Conservation (phyloP, 169 alveolate genomes). For the Blepharisma undulans region DNA sequence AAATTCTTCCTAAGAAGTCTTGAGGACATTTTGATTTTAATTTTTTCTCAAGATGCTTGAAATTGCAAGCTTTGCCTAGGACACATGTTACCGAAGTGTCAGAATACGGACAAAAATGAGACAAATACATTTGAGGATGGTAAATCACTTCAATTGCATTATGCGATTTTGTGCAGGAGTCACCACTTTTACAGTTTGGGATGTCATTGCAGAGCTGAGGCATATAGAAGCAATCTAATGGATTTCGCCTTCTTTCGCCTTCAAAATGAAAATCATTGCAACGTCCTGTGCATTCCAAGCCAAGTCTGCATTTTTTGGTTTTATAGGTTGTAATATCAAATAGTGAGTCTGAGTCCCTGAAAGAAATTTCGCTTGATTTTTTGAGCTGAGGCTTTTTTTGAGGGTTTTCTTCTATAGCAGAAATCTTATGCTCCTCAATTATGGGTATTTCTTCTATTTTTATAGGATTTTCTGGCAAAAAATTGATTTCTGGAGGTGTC, state of each 20-base stretch:
- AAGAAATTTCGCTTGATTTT: background rate
- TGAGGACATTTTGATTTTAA: background rate
- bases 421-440: background rate
- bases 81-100: background rate
- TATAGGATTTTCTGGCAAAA: background rate
- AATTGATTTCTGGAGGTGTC: background rate
- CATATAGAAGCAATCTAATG: background rate
- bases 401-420: background rate
- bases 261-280: background rate
- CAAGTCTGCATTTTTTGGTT: background rate
- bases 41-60: background rate
- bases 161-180: background rate
- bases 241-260: background rate
- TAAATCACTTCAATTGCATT: background rate
- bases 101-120: background rate
- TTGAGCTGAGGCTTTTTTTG: background rate
- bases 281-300: background rate
- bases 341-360: background rate
- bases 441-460: background rate
- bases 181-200: background rate
- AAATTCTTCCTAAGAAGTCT: background rate
- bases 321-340: background rate
- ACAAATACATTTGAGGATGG: background rate
- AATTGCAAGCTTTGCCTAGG: background rate
- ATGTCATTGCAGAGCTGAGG: background rate